Percentiles rank a stretch among this genome's conserved stretches.
These are phyloP conservation scores for Jaltomata sinuosa DNA, from an alignment of 257 asterid genomes.

Conservation along the genomic window DNA sequence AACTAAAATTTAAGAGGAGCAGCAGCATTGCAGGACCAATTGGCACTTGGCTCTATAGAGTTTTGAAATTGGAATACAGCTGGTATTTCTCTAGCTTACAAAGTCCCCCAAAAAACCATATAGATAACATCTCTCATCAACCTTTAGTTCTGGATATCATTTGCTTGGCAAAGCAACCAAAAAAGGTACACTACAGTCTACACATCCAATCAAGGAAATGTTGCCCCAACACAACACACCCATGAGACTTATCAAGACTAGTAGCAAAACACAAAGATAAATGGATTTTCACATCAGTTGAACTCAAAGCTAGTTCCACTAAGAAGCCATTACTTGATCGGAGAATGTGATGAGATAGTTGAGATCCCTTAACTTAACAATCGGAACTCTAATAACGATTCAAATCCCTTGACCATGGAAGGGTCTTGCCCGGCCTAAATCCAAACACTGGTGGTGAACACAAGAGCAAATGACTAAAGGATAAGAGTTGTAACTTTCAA, in stretches of 20 bases:
- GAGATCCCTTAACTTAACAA: not conserved
- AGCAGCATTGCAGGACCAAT: slow-evolving; percentile 2
- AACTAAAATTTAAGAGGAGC: not conserved
- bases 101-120: not conserved
- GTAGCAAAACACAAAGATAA: not conserved
- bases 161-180: slow-evolving; percentile 31
- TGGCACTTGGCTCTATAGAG: not conserved
- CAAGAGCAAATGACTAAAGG: not conserved
- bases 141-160: slow-evolving; percentile 28
- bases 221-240: slow-evolving; percentile 11
- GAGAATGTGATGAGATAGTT: not conserved
- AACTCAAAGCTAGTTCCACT: not conserved
- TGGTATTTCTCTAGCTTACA: not conserved
- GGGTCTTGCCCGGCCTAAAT: not conserved
- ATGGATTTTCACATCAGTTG: not conserved
- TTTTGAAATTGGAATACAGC: not conserved
- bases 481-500: not conserved
- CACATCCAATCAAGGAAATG: not conserved
- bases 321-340: not conserved
- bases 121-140: slow-evolving; percentile 11
- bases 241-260: not conserved
- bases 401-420: not conserved
- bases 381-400: no score
- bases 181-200: not conserved
- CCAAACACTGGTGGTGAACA: not conserved